Evolutionary conservation across 129 eudicot species (phyloP), one percentile per base, ranked within the genome.

Genomic region (Deinandra increscens): DNA sequence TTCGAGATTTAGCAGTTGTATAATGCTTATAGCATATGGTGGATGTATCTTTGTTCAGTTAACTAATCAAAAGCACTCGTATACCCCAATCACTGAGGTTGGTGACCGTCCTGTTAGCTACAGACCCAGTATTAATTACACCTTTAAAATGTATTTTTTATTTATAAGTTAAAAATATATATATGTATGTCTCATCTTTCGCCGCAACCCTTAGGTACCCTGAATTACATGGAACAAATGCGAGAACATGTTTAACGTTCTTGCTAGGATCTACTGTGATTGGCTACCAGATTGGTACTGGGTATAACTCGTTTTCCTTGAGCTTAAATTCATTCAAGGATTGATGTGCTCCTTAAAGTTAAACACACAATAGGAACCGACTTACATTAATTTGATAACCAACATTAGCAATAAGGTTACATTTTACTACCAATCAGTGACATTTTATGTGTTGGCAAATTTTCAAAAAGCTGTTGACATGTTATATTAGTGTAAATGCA

Each of bases 241-340:
- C 99, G 60, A 81, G 95, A 60, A 94, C 99, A 22, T 94, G 95
- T 79, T 75, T 94, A 60, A 97, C 99, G 6, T 94, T 94, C 66
- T 84, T 94, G 55, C 87, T 94, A 74, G 86, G 97, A 67, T 80
- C 99, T 11, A 94, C 99, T 4, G 99, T 94, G 14, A 49, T 94
- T 62, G 99, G 99, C 78, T 94, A 94, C 79, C 83, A 89, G 34
- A 67, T 94, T 84, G 99, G 99, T 77, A 51, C 96, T 15, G 88
- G 99, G 99, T 94, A 84, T 75, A 75, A 36, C 66, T 76, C 12
- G 49, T 43, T 64, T 80, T 61, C 41, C 75, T 63, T 68, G 33
- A 39, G 14, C 69, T 71, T 64, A 44, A 46, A 23, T 61, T 46
- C 29, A 37, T 51, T 29, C 12, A 53, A 11, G 7, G 37, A 9